Evolutionary conservation across 2,329 filamentous ascomycete species (phyloP), one percentile per base, ranked within the genome.

Genomic region (Fusarium verticillioides): DNA sequence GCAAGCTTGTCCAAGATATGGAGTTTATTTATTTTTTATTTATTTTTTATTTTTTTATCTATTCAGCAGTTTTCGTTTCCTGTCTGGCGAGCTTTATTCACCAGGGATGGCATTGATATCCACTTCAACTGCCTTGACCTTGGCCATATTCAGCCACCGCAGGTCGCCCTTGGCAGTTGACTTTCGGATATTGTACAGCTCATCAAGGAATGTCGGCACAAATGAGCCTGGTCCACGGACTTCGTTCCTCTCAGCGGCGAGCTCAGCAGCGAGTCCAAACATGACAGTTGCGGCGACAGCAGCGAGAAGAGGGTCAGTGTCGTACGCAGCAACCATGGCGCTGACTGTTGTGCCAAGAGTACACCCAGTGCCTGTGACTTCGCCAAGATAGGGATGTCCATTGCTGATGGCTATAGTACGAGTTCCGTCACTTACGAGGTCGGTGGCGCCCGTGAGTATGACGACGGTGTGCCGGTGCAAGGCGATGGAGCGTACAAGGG

Each of bases 191-290:
- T 80, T 79, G 75, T 86, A 87, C 71, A 92, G 77, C 82, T 89
- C 93, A 76, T 98, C 96, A 46, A 98, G 84, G 78, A 98, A 95
- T 0, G 92, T 92, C 0, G 94, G 92, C 18, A 97, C 91, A 84
- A 98, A 98, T 2, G 91, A 94, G 0, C 96, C 96, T 0, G 96
- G 95, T 0, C 96, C 96, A 66, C 85, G 86, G 7, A 96, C 94
- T 70, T 91, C 87, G 0, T 84, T 66, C 59, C 90, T 85, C 77
- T 89, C 88, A 0, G 93, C 93, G 2, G 91, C 90, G 57, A 84
- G 83, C 83, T 96, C 92, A 0, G 94, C 93, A 4, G 90, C 90
- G 28, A 90, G 83, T 80, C 96, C 95, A 79, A 92, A 98, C 80
- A 94, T 88, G 73, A 96, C 81, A 23, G 97, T 83, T 0, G 87